These are phyloP conservation scores for Metschnikowia orientalis DNA, from an alignment of 805 yeast species.

Conservation along the genomic window DNA sequence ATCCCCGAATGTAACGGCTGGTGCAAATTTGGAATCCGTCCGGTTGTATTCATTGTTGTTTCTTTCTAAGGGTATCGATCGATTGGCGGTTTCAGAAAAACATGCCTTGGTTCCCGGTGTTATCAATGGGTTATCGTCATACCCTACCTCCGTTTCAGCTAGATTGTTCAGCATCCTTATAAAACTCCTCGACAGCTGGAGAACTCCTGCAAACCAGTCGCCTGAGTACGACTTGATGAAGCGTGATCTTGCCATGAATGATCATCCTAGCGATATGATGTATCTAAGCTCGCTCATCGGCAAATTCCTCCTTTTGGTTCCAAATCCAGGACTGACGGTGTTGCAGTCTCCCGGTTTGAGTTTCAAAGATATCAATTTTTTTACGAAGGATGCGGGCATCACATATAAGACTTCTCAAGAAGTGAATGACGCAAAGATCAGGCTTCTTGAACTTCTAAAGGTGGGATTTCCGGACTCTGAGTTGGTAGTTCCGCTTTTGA, in stretches of 20 bases:
- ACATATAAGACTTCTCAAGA: constrained; percentile 46
- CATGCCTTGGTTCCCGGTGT: constrained; percentile 44
- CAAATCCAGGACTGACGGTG: constrained; percentile 29
- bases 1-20: constrained; percentile 43
- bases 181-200: constrained; percentile 48
- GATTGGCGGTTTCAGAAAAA: constrained; percentile 40
- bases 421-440: constrained; percentile 30
- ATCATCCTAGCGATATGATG: too few relatives aligned
- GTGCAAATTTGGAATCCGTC: constrained; percentile 46
- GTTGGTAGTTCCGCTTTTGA: constrained; percentile 47
- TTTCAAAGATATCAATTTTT: constrained; percentile 50
- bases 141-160: constrained; percentile 40
- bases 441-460: constrained; percentile 36
- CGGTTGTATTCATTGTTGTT: constrained; percentile 61
- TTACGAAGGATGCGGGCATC: constrained; percentile 67
- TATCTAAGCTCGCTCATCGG: constrained; percentile 48
- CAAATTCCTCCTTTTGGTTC: constrained; percentile 54
- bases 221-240: constrained; percentile 36
- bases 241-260: too few relatives aligned
- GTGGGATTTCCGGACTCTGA: constrained; percentile 36
- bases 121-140: constrained; percentile 41
- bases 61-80: constrained; percentile 61
- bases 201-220: constrained; percentile 45
- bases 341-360: constrained; percentile 60
- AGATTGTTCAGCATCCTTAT: constrained; percentile 59